phyloP scores from a whole-genome alignment of 768 basidiomycete species.

The Gloeophyllum trabeum region DNA sequence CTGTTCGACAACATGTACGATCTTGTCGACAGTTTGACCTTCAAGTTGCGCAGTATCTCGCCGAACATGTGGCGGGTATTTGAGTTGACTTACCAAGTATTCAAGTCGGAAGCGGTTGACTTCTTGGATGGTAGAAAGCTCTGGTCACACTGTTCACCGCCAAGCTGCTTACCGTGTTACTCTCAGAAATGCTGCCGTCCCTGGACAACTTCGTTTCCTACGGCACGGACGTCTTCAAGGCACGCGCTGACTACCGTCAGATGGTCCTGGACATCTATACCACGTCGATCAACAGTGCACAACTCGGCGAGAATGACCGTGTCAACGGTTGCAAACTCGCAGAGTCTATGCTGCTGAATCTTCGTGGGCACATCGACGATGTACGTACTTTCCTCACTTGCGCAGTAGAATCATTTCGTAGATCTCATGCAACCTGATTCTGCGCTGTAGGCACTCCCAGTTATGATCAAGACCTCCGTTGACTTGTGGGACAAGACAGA shows the following conservation, averaged over 20 bases:
- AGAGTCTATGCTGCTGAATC: slow-evolving; percentile 72
- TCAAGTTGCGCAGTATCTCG: slow-evolving; percentile 65
- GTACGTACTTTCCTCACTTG: slow-evolving; percentile 29
- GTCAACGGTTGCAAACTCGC: slow-evolving; percentile 80
- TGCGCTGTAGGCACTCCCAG: slow-evolving; percentile 43
- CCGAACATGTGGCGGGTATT: slow-evolving; percentile 84
- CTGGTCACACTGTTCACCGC: slow-evolving; percentile 2
- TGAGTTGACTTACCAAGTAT: slow-evolving; percentile 69
- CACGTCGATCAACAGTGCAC: slow-evolving; percentile 52
- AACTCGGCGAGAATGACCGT: slow-evolving; percentile 76
- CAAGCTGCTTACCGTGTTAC: slow-evolving; percentile 12
- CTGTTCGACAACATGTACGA: slow-evolving; percentile 84
- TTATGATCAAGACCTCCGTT: slow-evolving; percentile 53
- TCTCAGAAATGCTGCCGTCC: slow-evolving; percentile 74
- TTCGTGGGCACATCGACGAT: slow-evolving; percentile 70
- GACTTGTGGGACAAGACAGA: slow-evolving; percentile 47
- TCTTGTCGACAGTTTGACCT: slow-evolving; percentile 75
- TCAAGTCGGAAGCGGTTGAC: slow-evolving; percentile 77
- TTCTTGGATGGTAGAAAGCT: slow-evolving; percentile 65
- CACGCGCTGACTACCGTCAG: slow-evolving; percentile 61
- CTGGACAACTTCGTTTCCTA: slow-evolving; percentile 85
- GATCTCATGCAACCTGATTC: neutral
- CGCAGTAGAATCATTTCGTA: neutral
- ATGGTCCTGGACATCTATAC: slow-evolving; percentile 81
- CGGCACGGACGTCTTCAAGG: slow-evolving; percentile 65